Evolutionary conservation across 2,329 filamentous ascomycete genomes (phyloP), one percentile per base, ranked within the genome.

Genomic region (Purpureocillium takamizusanense): DNA sequence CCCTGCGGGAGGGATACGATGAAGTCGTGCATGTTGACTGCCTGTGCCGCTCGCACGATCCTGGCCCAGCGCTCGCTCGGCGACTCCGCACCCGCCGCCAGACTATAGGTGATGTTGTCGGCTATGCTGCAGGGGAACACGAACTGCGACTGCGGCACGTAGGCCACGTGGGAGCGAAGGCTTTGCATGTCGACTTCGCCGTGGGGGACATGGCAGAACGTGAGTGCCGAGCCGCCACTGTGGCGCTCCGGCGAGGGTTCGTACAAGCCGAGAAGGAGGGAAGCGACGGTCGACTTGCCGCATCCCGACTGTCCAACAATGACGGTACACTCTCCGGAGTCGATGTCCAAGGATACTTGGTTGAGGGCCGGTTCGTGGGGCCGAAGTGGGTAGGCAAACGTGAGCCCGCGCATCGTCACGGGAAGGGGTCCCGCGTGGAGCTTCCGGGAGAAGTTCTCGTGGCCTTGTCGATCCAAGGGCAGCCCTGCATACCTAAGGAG

Each of bases 201-300:
- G 32, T 82, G 72, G 3, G 83, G 67, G 2, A 72, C 56, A 1
- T 69, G 71, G 1, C 69, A 73, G 47, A 87, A 78, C 2, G 69
- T 74, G 3, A 87, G 59, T 0, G 72, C 59, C 4, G 6, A 29
- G 13, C 11, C 33, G 40, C 9, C 38, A 37, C 28, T 13, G 28
- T 6, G n/a, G 6, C 11, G n/a, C 6, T 13, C 6, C 7, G 28
- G n/a, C 28, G 40, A 25, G 1, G 72, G 68, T 2, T 58, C 47
- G 47, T 92, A 87, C 0, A 95, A 67, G 1, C 82, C 77, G 4
- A 94, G 63, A 0, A 97, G 66, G 0, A 97, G 63, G 0, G 83
- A 76, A 1, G 83, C 72, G 28, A 95, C 70, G 0, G 90, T 95
- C 12, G 83, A 89, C 62, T 98, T 97, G 1, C 92, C 90, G n/a